Conservation (phyloP, 116 monocot genomes). For the Thalassia testudinum region DNA sequence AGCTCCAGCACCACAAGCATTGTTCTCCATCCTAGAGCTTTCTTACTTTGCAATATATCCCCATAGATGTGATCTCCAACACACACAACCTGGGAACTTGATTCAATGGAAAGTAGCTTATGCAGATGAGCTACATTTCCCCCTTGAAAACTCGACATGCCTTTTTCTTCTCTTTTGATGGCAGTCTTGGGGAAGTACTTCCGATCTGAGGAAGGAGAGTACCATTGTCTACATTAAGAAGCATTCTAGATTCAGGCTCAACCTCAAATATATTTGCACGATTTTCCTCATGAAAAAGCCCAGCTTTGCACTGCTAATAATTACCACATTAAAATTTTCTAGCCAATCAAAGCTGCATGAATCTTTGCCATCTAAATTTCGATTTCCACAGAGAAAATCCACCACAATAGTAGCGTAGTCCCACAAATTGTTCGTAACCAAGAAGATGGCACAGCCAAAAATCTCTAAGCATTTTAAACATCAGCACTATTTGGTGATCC, state of each 20-base stretch:
- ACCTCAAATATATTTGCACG: constrained; percentile 79
- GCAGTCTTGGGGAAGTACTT: constrained; percentile 33
- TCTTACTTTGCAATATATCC: constrained; percentile 93
- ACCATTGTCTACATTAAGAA: constrained; percentile 77
- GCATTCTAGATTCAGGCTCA: constrained; percentile 89
- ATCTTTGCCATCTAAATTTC: constrained; percentile 12
- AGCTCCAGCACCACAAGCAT: constrained; percentile 98
- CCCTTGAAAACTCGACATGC: constrained; percentile 81
- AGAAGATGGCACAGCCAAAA: constrained; percentile 77
- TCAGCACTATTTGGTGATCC: constrained; percentile 79
- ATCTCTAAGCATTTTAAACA: constrained; percentile 87
- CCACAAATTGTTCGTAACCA: constrained; percentile 99
- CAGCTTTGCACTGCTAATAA: constrained; percentile 79
- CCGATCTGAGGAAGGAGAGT: constrained; percentile 70
- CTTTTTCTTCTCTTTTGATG: constrained; percentile 25
- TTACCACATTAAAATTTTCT: constrained; percentile 82
- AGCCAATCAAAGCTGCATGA: constrained; percentile 66
- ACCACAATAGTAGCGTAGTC: constrained; percentile 91
- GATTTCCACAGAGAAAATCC: constrained; percentile 76
- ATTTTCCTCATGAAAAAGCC: constrained; percentile 85
- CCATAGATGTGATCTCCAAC: constrained; percentile 98
- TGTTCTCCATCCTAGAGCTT: constrained; percentile 92
- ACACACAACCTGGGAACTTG: constrained; percentile 52
- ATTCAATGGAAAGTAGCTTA: too few relatives aligned
- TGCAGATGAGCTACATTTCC: too few relatives aligned